phyloP scores from a whole-genome alignment of 1,139 yeast species.

The Candida sojae region DNA sequence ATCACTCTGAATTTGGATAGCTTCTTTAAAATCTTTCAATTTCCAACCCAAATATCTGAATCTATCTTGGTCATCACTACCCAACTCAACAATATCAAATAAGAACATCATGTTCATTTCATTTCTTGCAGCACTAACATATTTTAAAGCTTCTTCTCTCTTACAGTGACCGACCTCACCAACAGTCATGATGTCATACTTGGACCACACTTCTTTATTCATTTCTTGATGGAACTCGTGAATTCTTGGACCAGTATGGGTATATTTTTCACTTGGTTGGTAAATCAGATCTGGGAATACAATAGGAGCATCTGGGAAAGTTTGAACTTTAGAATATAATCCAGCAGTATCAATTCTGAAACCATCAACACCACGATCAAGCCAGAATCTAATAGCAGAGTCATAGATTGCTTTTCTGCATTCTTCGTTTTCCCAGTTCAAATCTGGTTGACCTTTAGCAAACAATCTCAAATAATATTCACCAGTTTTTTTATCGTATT shows the following conservation, averaged over 20 bases:
- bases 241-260: conserved; percentile 52
- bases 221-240: conserved; percentile 60
- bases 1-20: conserved; percentile 34
- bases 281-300: conserved; percentile 38
- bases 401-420: conserved; percentile 53
- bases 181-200: conserved; percentile 57
- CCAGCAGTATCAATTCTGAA: conserved; percentile 60
- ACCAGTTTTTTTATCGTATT: conserved; percentile 50
- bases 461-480: conserved; percentile 57
- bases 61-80: conserved; percentile 34
- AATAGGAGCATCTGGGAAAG: conserved; percentile 52
- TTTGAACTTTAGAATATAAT: conserved; percentile 51
- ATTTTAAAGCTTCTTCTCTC: conserved; percentile 46
- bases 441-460: conserved; percentile 56
- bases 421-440: conserved; percentile 60
- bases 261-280: conserved; percentile 37
- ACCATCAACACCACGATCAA: conserved; percentile 57
- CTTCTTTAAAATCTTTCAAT: conserved; percentile 45
- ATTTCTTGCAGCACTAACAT: conserved; percentile 48
- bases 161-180: conserved; percentile 54
- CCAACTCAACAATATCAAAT: conserved; percentile 49
- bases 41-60: conserved; percentile 34
- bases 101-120: conserved; percentile 57
- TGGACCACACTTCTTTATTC: conserved; percentile 43
- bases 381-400: conserved; percentile 54